Conservation (phyloP, 352 stramenopile genomes). For the Pythium grandisporangium region DNA sequence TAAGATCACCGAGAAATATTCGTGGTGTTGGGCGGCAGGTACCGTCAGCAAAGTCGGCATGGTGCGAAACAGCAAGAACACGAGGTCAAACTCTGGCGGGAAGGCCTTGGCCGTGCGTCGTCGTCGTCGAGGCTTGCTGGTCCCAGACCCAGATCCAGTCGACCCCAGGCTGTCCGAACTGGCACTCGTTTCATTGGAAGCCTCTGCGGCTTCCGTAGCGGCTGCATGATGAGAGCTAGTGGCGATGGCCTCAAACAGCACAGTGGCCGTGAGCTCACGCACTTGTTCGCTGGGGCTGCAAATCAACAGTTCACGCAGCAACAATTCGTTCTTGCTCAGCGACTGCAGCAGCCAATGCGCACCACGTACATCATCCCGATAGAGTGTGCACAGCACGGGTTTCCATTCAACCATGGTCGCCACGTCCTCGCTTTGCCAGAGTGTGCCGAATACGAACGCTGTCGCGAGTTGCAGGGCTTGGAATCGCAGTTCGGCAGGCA, state of each 20-base stretch:
- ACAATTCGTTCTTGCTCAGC: constrained; percentile 43
- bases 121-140: constrained; percentile 1
- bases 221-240: constrained; percentile 19
- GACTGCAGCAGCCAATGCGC: constrained; percentile 67
- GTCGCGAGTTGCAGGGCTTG: constrained; percentile 72
- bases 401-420: constrained; percentile 70
- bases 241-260: constrained; percentile 57
- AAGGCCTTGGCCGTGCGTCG: constrained; percentile 18
- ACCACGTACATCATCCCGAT: constrained; percentile 54
- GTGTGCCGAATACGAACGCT: constrained; percentile 81
- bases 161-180: not conserved
- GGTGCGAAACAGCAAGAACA: constrained; percentile 68
- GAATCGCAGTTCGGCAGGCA: constrained; percentile 53
- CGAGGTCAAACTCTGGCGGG: constrained; percentile 73
- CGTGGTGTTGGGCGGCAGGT: constrained; percentile 49
- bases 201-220: constrained; percentile 1
- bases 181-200: not conserved
- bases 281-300: constrained; percentile 58
- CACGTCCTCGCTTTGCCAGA: constrained; percentile 77
- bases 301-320: constrained; percentile 70
- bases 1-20: constrained; percentile 72
- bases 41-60: constrained; percentile 69
- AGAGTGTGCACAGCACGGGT: constrained; percentile 53
- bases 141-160: no score
- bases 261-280: constrained; percentile 57